phyloP scores from a whole-genome alignment of 176 grass and related monocot species.

The Thalia dealbata region DNA sequence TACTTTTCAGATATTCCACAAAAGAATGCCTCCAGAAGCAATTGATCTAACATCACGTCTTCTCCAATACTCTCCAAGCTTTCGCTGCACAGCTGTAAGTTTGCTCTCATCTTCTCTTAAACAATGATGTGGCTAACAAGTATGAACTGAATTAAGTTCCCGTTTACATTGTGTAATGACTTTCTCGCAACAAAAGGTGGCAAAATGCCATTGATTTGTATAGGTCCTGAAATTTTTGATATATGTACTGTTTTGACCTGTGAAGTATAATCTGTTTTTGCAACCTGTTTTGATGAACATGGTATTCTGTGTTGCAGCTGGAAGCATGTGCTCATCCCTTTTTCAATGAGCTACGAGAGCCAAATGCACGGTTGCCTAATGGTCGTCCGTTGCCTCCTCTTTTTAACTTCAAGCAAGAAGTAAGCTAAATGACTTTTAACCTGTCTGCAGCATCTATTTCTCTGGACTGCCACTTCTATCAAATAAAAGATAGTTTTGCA shows the following conservation, averaged over 20 bases:
- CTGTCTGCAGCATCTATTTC: background rate
- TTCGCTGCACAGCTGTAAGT: slow-evolving; percentile 1
- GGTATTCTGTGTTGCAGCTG: slow-evolving; percentile 28
- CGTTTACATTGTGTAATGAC: background rate
- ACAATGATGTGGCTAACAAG: background rate
- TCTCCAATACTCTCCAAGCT: slow-evolving; percentile 7
- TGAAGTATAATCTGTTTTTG: background rate
- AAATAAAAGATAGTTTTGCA: no score
- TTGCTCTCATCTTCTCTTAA: background rate
- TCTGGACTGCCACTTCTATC: background rate
- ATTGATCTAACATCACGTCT: background rate
- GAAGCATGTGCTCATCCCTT: slow-evolving; percentile 65
- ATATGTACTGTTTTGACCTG: background rate
- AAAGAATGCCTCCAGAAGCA: slow-evolving; percentile 2
- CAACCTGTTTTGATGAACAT: slow-evolving; percentile 7
- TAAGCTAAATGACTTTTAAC: slow-evolving; percentile 18
- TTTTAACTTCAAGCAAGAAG: slow-evolving; percentile 62
- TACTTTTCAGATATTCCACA: background rate
- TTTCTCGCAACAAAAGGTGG: background rate
- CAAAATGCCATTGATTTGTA: background rate
- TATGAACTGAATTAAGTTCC: background rate
- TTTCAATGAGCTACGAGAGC: slow-evolving; percentile 59
- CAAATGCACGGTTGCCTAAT: slow-evolving; percentile 43
- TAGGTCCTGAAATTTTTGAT: background rate
- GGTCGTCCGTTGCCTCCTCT: slow-evolving; percentile 41